These are phyloP conservation scores for Tilletia walkeri DNA, from an alignment of 1,284 basidiomycete species.

Conservation along the genomic window DNA sequence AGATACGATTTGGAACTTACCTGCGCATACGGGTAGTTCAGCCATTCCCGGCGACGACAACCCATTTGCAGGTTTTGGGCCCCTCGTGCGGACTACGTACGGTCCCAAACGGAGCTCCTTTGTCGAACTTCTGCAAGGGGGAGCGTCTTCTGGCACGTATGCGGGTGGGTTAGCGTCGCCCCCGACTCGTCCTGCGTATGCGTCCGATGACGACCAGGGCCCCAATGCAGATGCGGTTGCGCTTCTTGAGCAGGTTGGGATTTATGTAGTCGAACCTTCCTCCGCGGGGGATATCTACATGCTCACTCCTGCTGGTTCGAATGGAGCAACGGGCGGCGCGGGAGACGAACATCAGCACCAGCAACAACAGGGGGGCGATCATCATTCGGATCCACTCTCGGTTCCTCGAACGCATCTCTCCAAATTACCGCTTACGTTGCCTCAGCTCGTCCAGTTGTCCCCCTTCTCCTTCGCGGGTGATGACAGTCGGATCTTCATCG, in stretches of 20 bases:
- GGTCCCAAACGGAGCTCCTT: conserved; percentile 41
- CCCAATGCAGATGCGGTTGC: conserved; percentile 30
- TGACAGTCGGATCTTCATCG: conserved; percentile 74
- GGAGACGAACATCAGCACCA: background rate
- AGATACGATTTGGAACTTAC: conserved; percentile 40
- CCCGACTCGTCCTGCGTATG: conserved; percentile 21
- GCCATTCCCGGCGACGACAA: conserved; percentile 24
- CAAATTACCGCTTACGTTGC: conserved; percentile 78
- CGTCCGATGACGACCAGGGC: background rate
- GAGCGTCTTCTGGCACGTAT: background rate
- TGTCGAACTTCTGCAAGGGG: conserved; percentile 30
- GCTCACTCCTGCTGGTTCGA: conserved; percentile 60
- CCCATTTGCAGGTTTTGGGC: conserved; percentile 29
- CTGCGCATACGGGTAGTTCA: conserved; percentile 11
- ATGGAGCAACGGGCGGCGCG: background rate
- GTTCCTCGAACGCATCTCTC: conserved; percentile 58
- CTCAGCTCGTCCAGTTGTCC: conserved; percentile 80
- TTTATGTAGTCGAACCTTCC: conserved; percentile 87
- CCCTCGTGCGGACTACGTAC: conserved; percentile 43
- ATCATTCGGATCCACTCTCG: conserved; percentile 15
- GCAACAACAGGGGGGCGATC: background rate
- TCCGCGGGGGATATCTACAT: conserved; percentile 79
- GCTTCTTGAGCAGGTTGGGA: conserved; percentile 66
- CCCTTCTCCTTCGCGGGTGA: conserved; percentile 75
- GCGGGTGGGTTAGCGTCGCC: conserved; percentile 13